These are phyloP conservation scores for Collybia mongolica DNA, from an alignment of 768 basidiomycete species.

Conservation along the genomic window DNA sequence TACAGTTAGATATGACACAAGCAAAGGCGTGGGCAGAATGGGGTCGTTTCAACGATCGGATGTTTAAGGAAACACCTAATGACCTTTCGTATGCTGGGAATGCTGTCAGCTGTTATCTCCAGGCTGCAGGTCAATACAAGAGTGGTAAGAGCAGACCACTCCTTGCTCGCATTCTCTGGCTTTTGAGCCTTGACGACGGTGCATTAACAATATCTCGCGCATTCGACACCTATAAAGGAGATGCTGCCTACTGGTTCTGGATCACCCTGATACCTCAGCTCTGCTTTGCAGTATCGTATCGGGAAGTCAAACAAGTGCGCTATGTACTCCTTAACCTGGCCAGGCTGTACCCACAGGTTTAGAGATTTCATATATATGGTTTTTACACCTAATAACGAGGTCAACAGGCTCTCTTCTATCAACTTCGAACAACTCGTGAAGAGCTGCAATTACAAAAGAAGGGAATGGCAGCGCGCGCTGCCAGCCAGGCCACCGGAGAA, in stretches of 20 bases:
- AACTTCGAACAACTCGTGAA: conserved; percentile 70
- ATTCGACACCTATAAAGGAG: conserved; percentile 95
- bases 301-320: conserved; percentile 91
- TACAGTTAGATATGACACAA: conserved; percentile 92
- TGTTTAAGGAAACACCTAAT: conserved; percentile 83
- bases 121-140: conserved; percentile 95
- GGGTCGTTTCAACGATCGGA: conserved; percentile 90
- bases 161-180: conserved; percentile 92
- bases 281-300: conserved; percentile 82
- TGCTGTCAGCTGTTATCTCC: conserved; percentile 96
- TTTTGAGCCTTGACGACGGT: conserved; percentile 88
- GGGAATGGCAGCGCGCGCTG: conserved; percentile 36
- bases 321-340: conserved; percentile 88
- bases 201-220: conserved; percentile 69
- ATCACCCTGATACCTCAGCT: conserved; percentile 96
- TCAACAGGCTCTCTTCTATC: conserved; percentile 89
- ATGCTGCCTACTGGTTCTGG: conserved; percentile 98
- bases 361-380: conserved; percentile 18
- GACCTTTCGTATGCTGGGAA: conserved; percentile 79
- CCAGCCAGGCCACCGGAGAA: conserved; percentile 29
- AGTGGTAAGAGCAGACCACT: conserved; percentile 89
- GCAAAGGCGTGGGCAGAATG: conserved; percentile 99
- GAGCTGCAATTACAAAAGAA: conserved; percentile 42
- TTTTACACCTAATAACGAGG: conserved; percentile 7
- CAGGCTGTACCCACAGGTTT: conserved; percentile 87